A percentile compares a stretch with the other conserved stretches of the same genome.
Evolutionary conservation across 208 protist genomes (phyloP).

Genomic region (Trypanosoma lewisi): DNA sequence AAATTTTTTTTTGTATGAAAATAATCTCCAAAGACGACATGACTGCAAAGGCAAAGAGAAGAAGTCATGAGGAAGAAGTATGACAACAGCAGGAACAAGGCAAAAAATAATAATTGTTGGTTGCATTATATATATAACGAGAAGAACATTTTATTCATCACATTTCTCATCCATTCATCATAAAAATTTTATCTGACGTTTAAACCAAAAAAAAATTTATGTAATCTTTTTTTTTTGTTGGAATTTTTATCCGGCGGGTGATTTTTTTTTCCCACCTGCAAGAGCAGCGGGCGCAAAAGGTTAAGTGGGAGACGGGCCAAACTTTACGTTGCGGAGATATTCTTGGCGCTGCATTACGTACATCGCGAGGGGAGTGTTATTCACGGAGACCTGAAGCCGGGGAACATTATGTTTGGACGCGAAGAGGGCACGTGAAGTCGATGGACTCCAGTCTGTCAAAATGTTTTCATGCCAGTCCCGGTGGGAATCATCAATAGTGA

Average conservation of each 20-base stretch:
- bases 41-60: constrained; percentile 94
- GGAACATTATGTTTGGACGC: constrained; percentile 83
- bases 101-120: no score
- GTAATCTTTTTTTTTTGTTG: constrained; percentile 88
- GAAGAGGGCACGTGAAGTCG: constrained; percentile 79
- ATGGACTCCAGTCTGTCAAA: constrained; percentile 90
- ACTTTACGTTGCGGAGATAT: constrained; percentile 91
- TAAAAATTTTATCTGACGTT: constrained; percentile 81
- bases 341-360: constrained; percentile 84
- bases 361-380: constrained; percentile 74
- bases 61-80: constrained; percentile 78
- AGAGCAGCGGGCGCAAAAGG: constrained; percentile 34
- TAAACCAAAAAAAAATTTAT: constrained; percentile 71
- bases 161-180: constrained; percentile 89
- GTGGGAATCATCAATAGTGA: no score
- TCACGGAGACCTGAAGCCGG: constrained; percentile 89
- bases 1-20: no score
- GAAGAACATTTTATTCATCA: constrained; percentile 66
- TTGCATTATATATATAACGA: constrained; percentile 84
- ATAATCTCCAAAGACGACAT: no score
- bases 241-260: constrained; percentile 94
- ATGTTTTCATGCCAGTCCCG: no score
- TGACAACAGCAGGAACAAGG: constrained; percentile 56
- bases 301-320: constrained; percentile 48
- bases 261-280: constrained; percentile 93